A percentile compares a stretch with the other conserved stretches of the same genome.
Conservation (phyloP, 2,329 filamentous ascomycete genomes). For the Plenodomus tracheiphilus region DNA sequence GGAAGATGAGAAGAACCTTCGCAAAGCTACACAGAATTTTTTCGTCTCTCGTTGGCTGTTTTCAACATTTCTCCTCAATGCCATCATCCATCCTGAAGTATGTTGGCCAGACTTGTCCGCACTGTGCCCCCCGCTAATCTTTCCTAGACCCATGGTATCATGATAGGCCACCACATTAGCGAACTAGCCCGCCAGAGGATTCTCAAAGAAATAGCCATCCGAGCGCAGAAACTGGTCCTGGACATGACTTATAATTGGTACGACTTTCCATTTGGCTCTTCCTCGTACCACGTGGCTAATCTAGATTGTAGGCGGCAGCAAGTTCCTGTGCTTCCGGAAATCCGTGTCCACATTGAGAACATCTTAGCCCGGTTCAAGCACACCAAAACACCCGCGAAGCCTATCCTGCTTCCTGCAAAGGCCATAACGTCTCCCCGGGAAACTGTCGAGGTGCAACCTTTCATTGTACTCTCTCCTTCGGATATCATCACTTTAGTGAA, state of each 20-base stretch:
- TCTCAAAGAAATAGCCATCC: conserved; percentile 73
- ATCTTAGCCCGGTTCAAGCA: conserved; percentile 66
- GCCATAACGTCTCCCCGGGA: conserved; percentile 74
- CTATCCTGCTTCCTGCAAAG: conserved; percentile 69
- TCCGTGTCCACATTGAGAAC: conserved; percentile 71
- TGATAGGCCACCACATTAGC: conserved; percentile 89
- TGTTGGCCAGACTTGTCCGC: conserved; percentile 12
- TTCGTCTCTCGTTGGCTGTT: conserved; percentile 93
- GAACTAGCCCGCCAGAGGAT: conserved; percentile 83
- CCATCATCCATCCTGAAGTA: conserved; percentile 88
- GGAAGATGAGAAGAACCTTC: conserved; percentile 68
- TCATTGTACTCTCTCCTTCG: conserved; percentile 76
- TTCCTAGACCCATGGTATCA: conserved; percentile 60
- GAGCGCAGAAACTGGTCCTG: conserved; percentile 76
- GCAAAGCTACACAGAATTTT: conserved; percentile 73
- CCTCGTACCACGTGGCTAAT: conserved; percentile 26
- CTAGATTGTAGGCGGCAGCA: conserved; percentile 56
- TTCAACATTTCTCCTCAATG: conserved; percentile 79
- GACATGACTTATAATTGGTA: conserved; percentile 74
- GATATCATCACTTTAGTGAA: conserved; percentile 82
- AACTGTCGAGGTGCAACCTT: conserved; percentile 77
- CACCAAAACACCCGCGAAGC: conserved; percentile 49
- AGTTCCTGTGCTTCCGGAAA: conserved; percentile 63
- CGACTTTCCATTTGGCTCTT: conserved; percentile 37
- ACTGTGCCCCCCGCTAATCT: conserved; percentile 36